Percentiles rank a stretch among this genome's conserved stretches.
phyloP scores from a whole-genome alignment of 2,329 filamentous ascomycete species.

The Magnaporthiopsis rhizophila region DNA sequence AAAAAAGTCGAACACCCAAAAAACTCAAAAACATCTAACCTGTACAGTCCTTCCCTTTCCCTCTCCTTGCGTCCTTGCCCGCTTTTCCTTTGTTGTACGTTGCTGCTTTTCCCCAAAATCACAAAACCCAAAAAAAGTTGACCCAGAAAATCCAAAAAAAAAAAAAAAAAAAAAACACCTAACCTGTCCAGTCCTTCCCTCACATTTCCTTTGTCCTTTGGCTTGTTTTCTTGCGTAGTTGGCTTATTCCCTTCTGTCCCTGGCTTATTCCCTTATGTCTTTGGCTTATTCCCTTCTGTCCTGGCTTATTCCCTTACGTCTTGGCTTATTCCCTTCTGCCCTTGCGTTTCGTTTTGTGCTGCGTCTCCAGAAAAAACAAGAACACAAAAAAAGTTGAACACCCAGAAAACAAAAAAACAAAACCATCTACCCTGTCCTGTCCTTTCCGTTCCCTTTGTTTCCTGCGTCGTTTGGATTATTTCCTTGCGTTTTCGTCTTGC shows the following conservation, averaged over 20 bases:
- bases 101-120: background rate
- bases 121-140: conserved; percentile 1
- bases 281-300: background rate
- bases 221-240: background rate
- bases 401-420: background rate
- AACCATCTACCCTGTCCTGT: background rate
- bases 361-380: background rate
- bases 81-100: background rate
- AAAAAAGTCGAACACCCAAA: background rate
- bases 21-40: background rate
- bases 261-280: background rate
- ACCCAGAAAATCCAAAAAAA: background rate
- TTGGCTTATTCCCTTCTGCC: background rate
- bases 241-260: background rate
- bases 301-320: background rate
- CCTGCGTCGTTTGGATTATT: background rate
- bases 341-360: background rate
- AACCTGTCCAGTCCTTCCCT: background rate
- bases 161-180: conserved; percentile 1
- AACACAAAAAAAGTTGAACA: background rate
- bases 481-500: too few relatives aligned
- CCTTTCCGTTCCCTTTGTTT: background rate
- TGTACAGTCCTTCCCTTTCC: too few relatives aligned
- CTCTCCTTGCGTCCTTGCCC: too few relatives aligned
- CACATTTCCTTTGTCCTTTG: background rate